Evolutionary conservation across 1,139 yeast genomes (phyloP), one percentile per base, ranked within the genome.

Genomic region (Saccharomyces hybrid): DNA sequence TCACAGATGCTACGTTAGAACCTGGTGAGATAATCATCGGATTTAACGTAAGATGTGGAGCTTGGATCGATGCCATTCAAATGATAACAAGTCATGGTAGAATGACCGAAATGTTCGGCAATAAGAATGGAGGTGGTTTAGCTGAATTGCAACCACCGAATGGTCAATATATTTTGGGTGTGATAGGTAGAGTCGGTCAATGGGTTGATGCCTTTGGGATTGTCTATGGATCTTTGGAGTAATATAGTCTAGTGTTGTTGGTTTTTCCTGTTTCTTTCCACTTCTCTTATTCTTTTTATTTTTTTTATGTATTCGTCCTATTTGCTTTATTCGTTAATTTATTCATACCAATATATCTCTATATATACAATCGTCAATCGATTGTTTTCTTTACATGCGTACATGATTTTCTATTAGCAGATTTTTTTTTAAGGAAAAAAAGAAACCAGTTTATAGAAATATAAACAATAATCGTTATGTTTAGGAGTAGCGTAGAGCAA

Each of bases 51-150:
- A 77, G 96, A 59, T 76, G 83, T 52, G 98, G 98, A 5, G 84
- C 79, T 1, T 93, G 98, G 97, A 75, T 93, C 14, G 98, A 93
- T 73, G 96, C 86, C 1, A 73, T 88, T 19, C 95, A 87, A 64
- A 69, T 85, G 38, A 68, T 80, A 6, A 81, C 95, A 19, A 78
- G 79, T 26, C 75, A 72, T 38, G 89, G 89, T 0, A 74, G 80
- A 54, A 59, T 66, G 3, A 78, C 86, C 19, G 73, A 74, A 0
- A 73, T 79, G 79, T 75, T 71, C 57, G 96, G 96, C 24, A 82
- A 82, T 50, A 68, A 73, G 1, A 71, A 72, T 16, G 96, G 96
- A 5, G 97, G 97, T 2, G 80, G 82, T 51, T 68, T 77, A 29
- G 80, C 83, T 34, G 76, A 78, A 26, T 71, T 89, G 47, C 74